Conservation (phyloP, 352 stramenopile genomes). For the Phytopythium ostracodes region DNA sequence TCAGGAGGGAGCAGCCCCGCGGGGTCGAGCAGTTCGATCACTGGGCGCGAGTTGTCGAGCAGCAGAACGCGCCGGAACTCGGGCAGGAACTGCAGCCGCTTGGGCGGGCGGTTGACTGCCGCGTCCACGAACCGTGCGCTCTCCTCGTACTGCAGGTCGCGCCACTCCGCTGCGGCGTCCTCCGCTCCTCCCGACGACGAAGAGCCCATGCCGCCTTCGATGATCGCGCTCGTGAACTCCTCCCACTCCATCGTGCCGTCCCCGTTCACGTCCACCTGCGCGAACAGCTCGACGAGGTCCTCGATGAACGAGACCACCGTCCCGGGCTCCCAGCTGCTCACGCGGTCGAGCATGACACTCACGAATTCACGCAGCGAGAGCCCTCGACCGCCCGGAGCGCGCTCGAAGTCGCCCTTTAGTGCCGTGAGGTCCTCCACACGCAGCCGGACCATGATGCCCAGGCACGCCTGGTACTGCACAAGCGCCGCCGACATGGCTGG, state of each 20-base stretch:
- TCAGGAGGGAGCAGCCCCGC: conserved; percentile 33
- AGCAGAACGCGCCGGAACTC: conserved; percentile 61
- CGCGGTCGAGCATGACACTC: conserved; percentile 63
- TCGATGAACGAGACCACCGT: conserved; percentile 62
- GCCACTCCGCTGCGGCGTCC: conserved; percentile 34
- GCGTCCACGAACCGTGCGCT: conserved; percentile 43
- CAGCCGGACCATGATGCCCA: conserved; percentile 76
- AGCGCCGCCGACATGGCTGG: conserved; percentile 48
- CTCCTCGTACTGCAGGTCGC: conserved; percentile 75
- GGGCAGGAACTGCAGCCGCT: conserved; percentile 46
- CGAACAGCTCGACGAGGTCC: conserved; percentile 75
- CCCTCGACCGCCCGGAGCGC: conserved; percentile 26
- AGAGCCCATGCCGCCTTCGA: conserved; percentile 70
- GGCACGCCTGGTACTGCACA: conserved; percentile 68
- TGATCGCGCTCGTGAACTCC: conserved; percentile 79
- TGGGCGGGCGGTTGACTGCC: conserved; percentile 49
- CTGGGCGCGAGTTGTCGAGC: conserved; percentile 56
- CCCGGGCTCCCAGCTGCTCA: conserved; percentile 43
- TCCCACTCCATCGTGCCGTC: conserved; percentile 83
- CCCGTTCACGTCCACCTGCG: conserved; percentile 73
- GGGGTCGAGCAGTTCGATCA: conserved; percentile 64
- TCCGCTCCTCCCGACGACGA: conserved; percentile 11
- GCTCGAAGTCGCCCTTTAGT: conserved; percentile 71
- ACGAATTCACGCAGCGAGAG: conserved; percentile 65
- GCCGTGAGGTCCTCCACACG: conserved; percentile 59